Conservation (phyloP, 2,329 filamentous ascomycete species). For the Eurotiales sp. region DNA sequence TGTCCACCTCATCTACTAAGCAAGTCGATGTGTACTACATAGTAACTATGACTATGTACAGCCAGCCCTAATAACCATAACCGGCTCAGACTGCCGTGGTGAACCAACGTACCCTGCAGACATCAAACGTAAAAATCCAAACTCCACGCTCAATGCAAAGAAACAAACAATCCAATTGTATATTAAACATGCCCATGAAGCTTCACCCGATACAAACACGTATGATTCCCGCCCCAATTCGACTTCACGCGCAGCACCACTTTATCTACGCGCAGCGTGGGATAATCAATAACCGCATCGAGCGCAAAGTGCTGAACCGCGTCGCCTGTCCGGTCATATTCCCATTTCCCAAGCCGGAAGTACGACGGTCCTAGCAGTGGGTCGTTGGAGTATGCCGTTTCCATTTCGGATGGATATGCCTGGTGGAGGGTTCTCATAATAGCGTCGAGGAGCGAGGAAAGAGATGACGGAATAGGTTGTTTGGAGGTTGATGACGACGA, state of each 20-base stretch:
- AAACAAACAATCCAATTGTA: not conserved
- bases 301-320: constrained; percentile 39
- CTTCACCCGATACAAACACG: constrained; percentile 46
- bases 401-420: constrained; percentile 28
- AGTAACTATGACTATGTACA: not conserved
- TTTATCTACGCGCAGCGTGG: constrained; percentile 32
- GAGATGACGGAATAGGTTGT: not conserved
- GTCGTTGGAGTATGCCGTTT: constrained; percentile 34
- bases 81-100: not conserved
- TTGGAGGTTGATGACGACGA: constrained; percentile 1
- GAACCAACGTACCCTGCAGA: not conserved
- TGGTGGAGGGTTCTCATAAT: constrained; percentile 30
- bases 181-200: constrained; percentile 34
- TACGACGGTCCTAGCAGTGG: constrained; percentile 32
- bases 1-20: too few species aligned
- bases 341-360: constrained; percentile 38
- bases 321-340: constrained; percentile 33
- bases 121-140: not conserved
- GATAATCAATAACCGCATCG: constrained; percentile 35
- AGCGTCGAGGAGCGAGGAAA: constrained; percentile 25
- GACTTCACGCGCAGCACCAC: constrained; percentile 41
- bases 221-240: constrained; percentile 43
- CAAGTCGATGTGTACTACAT: too few species aligned
- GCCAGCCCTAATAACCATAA: too few species aligned
- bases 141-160: not conserved